Conservation (phyloP, 2,329 filamentous ascomycete genomes). For the Hymenoscyphus linearis region DNA sequence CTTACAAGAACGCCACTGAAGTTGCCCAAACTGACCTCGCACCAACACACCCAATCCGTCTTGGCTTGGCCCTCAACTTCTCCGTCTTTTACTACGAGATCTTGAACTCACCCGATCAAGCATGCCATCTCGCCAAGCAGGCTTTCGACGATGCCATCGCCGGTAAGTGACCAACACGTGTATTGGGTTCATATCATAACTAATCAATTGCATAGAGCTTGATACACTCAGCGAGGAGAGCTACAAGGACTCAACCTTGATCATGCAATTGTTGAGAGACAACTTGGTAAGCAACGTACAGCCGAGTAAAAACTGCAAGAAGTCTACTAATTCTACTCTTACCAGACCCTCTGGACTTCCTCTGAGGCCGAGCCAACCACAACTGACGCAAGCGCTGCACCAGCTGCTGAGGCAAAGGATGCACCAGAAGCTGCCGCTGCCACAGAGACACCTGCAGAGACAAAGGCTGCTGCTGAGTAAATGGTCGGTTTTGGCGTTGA, state of each 20-base stretch:
- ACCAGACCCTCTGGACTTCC: slow-evolving; percentile 95
- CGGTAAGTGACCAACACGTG: slow-evolving; percentile 41
- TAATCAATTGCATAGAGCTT: slow-evolving; percentile 51
- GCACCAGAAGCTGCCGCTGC: slow-evolving; percentile 48
- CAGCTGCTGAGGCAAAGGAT: slow-evolving; percentile 43
- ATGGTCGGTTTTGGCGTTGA: slow-evolving; percentile 30
- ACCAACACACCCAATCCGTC: slow-evolving; percentile 87
- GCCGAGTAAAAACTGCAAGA: neutral
- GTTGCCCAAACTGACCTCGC: slow-evolving; percentile 85
- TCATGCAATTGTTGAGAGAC: slow-evolving; percentile 98
- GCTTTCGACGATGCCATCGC: slow-evolving; percentile 96
- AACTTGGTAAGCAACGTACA: slow-evolving; percentile 54
- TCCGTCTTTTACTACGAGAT: slow-evolving; percentile 99
- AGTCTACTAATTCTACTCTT: slow-evolving; percentile 1
- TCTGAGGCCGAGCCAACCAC: slow-evolving; percentile 87
- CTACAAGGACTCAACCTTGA: slow-evolving; percentile 97
- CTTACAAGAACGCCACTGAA: slow-evolving; percentile 92
- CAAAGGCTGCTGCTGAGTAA: slow-evolving; percentile 32
- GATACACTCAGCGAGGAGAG: slow-evolving; percentile 97
- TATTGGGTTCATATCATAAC: neutral
- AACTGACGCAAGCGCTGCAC: slow-evolving; percentile 49
- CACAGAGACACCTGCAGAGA: slow-evolving; percentile 35
- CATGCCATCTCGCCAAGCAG: slow-evolving; percentile 95
- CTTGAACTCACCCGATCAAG: slow-evolving; percentile 95
- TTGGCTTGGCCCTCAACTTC: slow-evolving; percentile 90